Evolutionary conservation across 345 rosid genomes (phyloP).

Genomic region (Trapa incisa): DNA sequence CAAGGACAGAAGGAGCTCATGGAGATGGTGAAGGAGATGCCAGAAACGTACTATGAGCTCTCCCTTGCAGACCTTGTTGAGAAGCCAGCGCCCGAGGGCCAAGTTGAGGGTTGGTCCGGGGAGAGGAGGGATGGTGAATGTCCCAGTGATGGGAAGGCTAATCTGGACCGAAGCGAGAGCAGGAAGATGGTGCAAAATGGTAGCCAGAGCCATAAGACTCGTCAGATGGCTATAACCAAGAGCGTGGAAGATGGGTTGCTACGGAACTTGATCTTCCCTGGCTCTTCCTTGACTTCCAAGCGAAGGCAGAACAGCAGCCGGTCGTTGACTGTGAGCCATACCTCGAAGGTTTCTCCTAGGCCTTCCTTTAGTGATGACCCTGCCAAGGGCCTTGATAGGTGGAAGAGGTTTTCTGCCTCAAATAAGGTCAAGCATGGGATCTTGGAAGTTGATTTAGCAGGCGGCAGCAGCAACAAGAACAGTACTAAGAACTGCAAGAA

Average conservation of each 20-base stretch:
- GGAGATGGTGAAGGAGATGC: constrained; percentile 85
- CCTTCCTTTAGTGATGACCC: constrained; percentile 12
- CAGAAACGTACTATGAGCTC: constrained; percentile 82
- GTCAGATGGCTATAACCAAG: constrained; percentile 17
- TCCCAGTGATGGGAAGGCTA: background rate
- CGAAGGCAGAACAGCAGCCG: constrained; percentile 17
- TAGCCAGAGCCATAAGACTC: constrained; percentile 1
- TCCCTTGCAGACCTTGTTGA: constrained; percentile 74
- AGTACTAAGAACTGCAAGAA: background rate
- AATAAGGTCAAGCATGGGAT: background rate
- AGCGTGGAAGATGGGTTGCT: constrained; percentile 42
- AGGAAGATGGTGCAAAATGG: constrained; percentile 12
- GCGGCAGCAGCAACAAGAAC: background rate
- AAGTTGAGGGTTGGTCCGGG: constrained; percentile 7
- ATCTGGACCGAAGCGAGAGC: constrained; percentile 6
- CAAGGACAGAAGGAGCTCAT: constrained; percentile 83
- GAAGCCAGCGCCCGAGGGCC: constrained; percentile 10
- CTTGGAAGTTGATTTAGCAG: background rate
- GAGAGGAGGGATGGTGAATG: background rate
- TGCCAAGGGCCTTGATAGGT: constrained; percentile 22
- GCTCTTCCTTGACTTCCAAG: constrained; percentile 20
- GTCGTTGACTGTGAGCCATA: background rate
- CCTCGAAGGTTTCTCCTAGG: constrained; percentile 42
- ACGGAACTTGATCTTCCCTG: constrained; percentile 57
- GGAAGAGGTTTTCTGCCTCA: constrained; percentile 27